Percentiles rank a stretch among this genome's conserved stretches.
These are phyloP conservation scores for Aspergillus ellipticus DNA, from an alignment of 495 filamentous ascomycete species.

Conservation along the genomic window DNA sequence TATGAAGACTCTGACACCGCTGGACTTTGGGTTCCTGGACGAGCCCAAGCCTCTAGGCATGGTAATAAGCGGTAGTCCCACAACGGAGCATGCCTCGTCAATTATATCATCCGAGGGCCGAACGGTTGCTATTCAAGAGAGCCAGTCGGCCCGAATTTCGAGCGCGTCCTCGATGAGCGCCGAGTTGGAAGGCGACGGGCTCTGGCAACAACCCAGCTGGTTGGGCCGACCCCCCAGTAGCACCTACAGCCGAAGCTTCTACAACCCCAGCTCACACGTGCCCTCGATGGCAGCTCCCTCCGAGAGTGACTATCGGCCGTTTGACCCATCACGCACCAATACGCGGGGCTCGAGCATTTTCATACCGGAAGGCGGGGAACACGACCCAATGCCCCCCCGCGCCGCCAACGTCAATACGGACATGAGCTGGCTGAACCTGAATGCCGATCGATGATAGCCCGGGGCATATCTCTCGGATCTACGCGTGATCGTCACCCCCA, in stretches of 20 bases:
- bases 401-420: conserved; percentile 46
- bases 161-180: conserved; percentile 55
- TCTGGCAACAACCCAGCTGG: conserved; percentile 36
- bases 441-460: conserved; percentile 28
- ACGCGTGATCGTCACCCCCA: no score
- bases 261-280: conserved; percentile 35
- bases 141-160: conserved; percentile 61
- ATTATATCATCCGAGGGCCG: conserved; percentile 22
- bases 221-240: conserved; percentile 55
- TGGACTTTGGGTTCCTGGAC: conserved; percentile 38
- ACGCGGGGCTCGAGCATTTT: conserved; percentile 35
- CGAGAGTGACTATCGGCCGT: conserved; percentile 3
- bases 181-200: conserved; percentile 48
- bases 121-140: conserved; percentile 47
- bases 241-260: conserved; percentile 55
- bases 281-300: conserved; percentile 17
- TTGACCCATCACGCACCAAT: conserved; percentile 23
- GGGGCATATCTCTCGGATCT: not conserved
- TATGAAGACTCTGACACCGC: conserved; percentile 28
- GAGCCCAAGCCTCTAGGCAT: conserved; percentile 42
- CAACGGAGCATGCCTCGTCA: conserved; percentile 51
- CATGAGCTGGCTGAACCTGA: conserved; percentile 76
- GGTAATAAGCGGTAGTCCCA: conserved; percentile 66
- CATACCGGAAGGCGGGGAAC: conserved; percentile 38
- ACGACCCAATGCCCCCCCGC: conserved; percentile 38